Evolutionary conservation across 2,329 filamentous ascomycete genomes (phyloP).

Genomic region (Peltaster fructicola): DNA sequence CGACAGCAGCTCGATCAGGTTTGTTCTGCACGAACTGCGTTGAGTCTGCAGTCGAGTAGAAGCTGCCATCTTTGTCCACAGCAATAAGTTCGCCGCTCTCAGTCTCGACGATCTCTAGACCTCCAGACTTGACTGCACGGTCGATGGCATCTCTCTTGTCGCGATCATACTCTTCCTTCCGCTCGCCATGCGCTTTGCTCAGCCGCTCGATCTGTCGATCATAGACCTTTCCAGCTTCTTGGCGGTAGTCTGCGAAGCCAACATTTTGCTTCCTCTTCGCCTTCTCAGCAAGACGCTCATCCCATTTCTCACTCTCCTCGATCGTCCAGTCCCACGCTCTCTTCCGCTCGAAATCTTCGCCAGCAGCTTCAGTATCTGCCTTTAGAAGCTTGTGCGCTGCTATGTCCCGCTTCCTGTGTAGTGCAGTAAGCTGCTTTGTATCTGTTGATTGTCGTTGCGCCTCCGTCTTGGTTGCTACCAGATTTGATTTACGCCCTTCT

Average conservation of each 20-base stretch:
- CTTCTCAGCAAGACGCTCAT: constrained; percentile 77
- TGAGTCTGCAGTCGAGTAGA: constrained; percentile 77
- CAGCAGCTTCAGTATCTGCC: constrained; percentile 67
- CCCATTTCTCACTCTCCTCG: constrained; percentile 88
- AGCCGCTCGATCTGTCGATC: constrained; percentile 72
- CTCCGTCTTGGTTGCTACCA: constrained; percentile 71
- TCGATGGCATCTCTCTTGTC: constrained; percentile 76
- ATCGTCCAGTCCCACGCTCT: constrained; percentile 97
- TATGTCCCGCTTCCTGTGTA: constrained; percentile 74
- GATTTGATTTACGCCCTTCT: constrained; percentile 46
- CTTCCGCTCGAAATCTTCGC: constrained; percentile 92
- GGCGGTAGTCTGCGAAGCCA: constrained; percentile 74
- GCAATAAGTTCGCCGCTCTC: constrained; percentile 86
- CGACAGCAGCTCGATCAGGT: constrained; percentile 72
- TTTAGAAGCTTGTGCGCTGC: constrained; percentile 87
- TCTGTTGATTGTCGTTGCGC: constrained; percentile 64
- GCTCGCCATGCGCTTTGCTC: constrained; percentile 28
- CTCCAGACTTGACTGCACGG: constrained; percentile 65
- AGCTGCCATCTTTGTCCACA: constrained; percentile 75
- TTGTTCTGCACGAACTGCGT: constrained; percentile 68
- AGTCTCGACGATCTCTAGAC: constrained; percentile 88
- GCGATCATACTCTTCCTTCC: constrained; percentile 63
- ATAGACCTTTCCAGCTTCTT: constrained; percentile 83
- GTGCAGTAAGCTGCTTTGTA: constrained; percentile 54
- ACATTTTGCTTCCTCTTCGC: constrained; percentile 64